Evolutionary conservation across 1,284 basidiomycete genomes (phyloP).

Genomic region (Tilletia setariae): DNA sequence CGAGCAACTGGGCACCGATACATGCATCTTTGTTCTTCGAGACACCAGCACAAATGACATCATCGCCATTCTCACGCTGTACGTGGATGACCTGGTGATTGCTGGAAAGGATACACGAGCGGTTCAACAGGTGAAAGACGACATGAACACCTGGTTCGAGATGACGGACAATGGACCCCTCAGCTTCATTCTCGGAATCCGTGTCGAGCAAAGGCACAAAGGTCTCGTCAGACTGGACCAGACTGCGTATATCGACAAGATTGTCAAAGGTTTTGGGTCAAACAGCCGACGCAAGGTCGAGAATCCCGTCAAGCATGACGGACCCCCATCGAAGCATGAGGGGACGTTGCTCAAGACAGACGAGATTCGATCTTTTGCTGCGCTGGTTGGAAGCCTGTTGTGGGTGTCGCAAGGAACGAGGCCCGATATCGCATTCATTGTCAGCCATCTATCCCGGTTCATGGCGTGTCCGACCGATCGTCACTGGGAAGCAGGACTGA

Average conservation of each 20-base stretch:
- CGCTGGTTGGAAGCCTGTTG: background rate
- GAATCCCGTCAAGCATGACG: too few species aligned
- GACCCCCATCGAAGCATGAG: too few species aligned
- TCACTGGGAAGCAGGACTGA: background rate
- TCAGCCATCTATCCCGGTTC: background rate
- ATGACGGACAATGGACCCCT: background rate
- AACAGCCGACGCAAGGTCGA: too few species aligned
- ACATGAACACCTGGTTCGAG: background rate
- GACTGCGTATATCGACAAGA: constrained; percentile 8
- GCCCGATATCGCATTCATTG: background rate
- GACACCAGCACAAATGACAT: background rate
- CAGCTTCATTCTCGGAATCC: background rate
- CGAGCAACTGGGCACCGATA: background rate
- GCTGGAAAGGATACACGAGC: background rate
- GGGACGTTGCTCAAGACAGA: too few species aligned
- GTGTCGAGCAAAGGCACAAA: background rate
- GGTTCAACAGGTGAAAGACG: background rate
- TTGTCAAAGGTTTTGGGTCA: too few species aligned
- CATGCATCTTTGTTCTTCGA: background rate
- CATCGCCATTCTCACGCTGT: background rate
- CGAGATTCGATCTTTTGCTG: background rate
- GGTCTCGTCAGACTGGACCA: background rate
- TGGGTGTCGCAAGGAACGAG: background rate
- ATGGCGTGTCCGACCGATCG: background rate
- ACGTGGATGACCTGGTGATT: background rate